Evolutionary conservation across 1,284 basidiomycete genomes (phyloP), one percentile per base, ranked within the genome.

Genomic region (Caloboletus firmus): DNA sequence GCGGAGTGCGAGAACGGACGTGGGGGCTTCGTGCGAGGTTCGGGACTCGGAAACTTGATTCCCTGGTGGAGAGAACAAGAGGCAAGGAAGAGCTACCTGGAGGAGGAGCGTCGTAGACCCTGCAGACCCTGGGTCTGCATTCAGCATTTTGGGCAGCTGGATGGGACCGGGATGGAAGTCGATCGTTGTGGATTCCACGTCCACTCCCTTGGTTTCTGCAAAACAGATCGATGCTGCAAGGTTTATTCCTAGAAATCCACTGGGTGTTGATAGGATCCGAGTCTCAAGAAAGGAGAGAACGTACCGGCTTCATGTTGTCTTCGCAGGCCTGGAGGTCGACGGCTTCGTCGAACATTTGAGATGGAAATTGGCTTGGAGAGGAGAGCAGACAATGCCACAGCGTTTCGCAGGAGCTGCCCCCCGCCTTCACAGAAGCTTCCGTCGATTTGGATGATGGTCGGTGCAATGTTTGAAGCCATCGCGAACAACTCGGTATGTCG

Each of bases 351-450:
- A 26, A 89, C 81, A 20, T 85, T 84, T 31, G 77, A 65, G 50
- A 90, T 81, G 0, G 72, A 71, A 18, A 89, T 72, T 2, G 83
- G 80, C 55, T 77, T 82, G 17, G 70, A 70, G 22, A 87, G 73
- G 17, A 90, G 71, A 6, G 81, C 79, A 31, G 87, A 79, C 34
- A 89, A 72, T 2, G 84, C 74, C 39, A 86, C 75, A 0, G 83
- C 72, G 62, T 87, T 88, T 44, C 87, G 81, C 18, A 90, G 71
- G 34, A 89, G 79, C 61, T 90, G 87, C 0, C 87, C 87, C 4
- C 87, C 87, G 9, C 88, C 87, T 72, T 80, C 79, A 34, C 79
- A 69, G 35, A 70, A 71, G 52, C 74, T 71, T 32, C 79, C 79
- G 56, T 81, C 79, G 28, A 81, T 68, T 28, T 62, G 51, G 31